Percentiles rank a stretch among this genome's conserved stretches.
phyloP scores from a whole-genome alignment of 768 basidiomycete species.

The Xerocomellus amylosporus region DNA sequence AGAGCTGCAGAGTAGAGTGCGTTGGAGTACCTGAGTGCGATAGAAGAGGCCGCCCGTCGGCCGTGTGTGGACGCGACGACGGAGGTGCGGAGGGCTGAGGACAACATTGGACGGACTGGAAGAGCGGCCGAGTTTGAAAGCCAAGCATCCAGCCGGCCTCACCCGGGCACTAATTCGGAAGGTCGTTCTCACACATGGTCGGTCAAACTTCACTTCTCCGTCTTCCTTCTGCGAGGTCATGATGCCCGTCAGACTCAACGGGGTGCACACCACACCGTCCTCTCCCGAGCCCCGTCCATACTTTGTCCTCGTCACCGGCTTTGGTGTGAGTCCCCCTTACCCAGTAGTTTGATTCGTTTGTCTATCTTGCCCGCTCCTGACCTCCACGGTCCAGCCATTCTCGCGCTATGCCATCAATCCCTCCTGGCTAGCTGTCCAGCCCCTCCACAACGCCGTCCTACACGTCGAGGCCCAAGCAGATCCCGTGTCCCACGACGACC shows the following conservation, averaged over 20 bases:
- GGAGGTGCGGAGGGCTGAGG: slow-evolving; percentile 52
- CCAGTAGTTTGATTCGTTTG: slow-evolving; percentile 22
- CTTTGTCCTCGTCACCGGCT: slow-evolving; percentile 50
- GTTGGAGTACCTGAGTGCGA: slow-evolving; percentile 82
- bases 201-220: too few species aligned
- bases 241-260: slow-evolving; percentile 37
- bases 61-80: slow-evolving; percentile 40
- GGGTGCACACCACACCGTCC: slow-evolving; percentile 11
- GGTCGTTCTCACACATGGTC: slow-evolving; percentile 7
- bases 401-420: slow-evolving; percentile 57
- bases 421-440: slow-evolving; percentile 67
- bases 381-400: slow-evolving; percentile 46
- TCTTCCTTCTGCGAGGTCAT: background rate
- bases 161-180: slow-evolving; percentile 1
- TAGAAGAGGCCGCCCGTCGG: slow-evolving; percentile 68
- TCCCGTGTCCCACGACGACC: slow-evolving; percentile 18
- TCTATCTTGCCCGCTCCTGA: slow-evolving; percentile 18
- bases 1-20: slow-evolving; percentile 81
- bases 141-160: background rate
- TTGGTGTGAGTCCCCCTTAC: slow-evolving; percentile 45
- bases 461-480: slow-evolving; percentile 36
- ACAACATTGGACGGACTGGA: slow-evolving; percentile 47
- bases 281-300: slow-evolving; percentile 35
- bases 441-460: slow-evolving; percentile 56
- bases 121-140: slow-evolving; percentile 4